phyloP scores from a whole-genome alignment of 163 green algal genomes.

The Volvox carteri region DNA sequence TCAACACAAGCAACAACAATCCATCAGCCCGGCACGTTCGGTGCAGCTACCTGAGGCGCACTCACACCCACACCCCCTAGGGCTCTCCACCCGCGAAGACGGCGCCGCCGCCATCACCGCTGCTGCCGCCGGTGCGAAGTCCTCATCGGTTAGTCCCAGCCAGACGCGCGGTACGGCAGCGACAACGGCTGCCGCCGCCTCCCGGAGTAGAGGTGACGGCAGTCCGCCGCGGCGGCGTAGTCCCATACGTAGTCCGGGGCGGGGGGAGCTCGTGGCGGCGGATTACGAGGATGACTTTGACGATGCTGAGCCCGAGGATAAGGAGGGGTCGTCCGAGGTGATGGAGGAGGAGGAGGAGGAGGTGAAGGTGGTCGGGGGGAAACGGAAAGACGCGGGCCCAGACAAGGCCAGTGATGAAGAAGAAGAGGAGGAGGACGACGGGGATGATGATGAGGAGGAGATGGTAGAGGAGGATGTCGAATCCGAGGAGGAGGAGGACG shows the following conservation, averaged over 20 bases:
- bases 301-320: not conserved
- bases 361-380: not conserved
- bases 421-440: not conserved
- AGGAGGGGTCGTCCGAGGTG: not conserved
- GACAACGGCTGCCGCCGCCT: not conserved
- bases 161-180: no score
- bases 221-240: not conserved
- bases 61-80: not conserved
- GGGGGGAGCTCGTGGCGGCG: not conserved
- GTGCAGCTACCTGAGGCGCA: not conserved
- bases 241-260: not conserved
- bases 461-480: not conserved
- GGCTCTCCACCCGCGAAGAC: not conserved
- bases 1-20: no score
- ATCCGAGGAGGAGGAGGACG: not conserved
- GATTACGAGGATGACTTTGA: constrained; percentile 23
- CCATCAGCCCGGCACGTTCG: not conserved
- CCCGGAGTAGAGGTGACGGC: not conserved
- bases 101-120: not conserved
- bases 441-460: not conserved
- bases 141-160: not conserved
- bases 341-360: not conserved
- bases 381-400: not conserved
- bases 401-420: not conserved
- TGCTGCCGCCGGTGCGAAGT: not conserved